Conservation (phyloP, 2,329 filamentous ascomycete genomes). For the Pestalotiopsis fici region DNA sequence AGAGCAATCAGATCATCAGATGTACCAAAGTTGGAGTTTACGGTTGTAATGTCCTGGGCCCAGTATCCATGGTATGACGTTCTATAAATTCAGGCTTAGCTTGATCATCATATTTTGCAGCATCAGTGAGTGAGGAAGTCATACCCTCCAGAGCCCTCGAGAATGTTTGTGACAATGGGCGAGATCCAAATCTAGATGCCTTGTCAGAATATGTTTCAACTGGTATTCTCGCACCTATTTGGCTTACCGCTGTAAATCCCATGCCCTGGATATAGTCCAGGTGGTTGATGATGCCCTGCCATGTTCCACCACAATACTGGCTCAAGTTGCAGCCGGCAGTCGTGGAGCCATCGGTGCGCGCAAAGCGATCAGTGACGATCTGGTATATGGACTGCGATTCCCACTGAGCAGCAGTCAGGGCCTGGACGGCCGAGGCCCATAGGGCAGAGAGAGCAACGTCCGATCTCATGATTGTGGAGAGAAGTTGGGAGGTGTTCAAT, state of each 20-base stretch:
- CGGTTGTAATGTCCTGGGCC: slow-evolving; percentile 49
- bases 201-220: not conserved
- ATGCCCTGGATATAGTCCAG: slow-evolving; percentile 52
- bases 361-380: slow-evolving; percentile 44
- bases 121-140: not conserved
- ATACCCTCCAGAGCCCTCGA: slow-evolving; percentile 31
- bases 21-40: slow-evolving; percentile 66
- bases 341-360: slow-evolving; percentile 37
- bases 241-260: slow-evolving; percentile 37
- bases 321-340: slow-evolving; percentile 24
- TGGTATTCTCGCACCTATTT: not conserved
- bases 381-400: slow-evolving; percentile 45
- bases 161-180: slow-evolving; percentile 41
- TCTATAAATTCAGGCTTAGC: slow-evolving; percentile 18
- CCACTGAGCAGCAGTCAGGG: slow-evolving; percentile 34
- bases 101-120: not conserved
- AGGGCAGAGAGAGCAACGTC: not conserved
- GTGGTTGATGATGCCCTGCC: slow-evolving; percentile 46
- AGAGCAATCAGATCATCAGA: slow-evolving; percentile 51
- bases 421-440: slow-evolving; percentile 12
- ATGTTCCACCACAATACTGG: slow-evolving; percentile 53
- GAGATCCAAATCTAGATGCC: slow-evolving; percentile 38
- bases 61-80: slow-evolving; percentile 51
- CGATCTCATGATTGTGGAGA: not conserved
- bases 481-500: not conserved